Base-by-base conservation (phyloP, 176 grass and related monocot species). In the Metroxylon sagu region DNA sequence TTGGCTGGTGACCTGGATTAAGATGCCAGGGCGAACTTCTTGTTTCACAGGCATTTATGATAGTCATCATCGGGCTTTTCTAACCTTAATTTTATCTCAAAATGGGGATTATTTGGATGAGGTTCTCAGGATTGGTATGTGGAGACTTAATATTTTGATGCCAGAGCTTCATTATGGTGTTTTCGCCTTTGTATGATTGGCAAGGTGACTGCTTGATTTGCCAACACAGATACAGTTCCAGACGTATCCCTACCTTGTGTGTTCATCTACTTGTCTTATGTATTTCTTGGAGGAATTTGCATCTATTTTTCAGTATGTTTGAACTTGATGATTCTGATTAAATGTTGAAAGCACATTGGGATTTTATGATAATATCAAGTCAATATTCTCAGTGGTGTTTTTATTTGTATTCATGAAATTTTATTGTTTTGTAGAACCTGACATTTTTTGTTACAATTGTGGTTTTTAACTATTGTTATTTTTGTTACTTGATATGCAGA, bases 1-100 rank as follows among this genome's bases (percentile, higher is more conserved):
- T 79, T 68, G 49, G 72, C 59, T 75, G 79, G 60, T 82, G 75
- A 70, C 79, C 67, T 87, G 79, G 75, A 82, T 71, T 79, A 76
- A 26, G 70, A 72, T 72, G 67, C 78, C 75, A 82, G 67, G 75
- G 28, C 54, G 71, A 53, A 54, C 76, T 78, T 79, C 57, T 49
- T 67, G 50, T 59, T 65, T 77, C 29, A 60, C 7, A 35, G n/a
- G 69, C 30, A 62, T 70, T 69, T 7, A 16, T 76, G 76, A 72
- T 64, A 53, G 52, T 66, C 63, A 70, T 83, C 67, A 51, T 62
- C 74, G 67, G 84, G 64, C 64, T 68, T 72, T 60, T 65, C 83
- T 77, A 77, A 77, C 71, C 69, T 66, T 30, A 8, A 62, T 67
- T 70, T 72, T 61, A 71, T 60, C 19, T 16, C 61, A 55, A 71